Evolutionary conservation across 2,329 filamentous ascomycete genomes (phyloP).

Genomic region (Neopestalotiopsis sp.): DNA sequence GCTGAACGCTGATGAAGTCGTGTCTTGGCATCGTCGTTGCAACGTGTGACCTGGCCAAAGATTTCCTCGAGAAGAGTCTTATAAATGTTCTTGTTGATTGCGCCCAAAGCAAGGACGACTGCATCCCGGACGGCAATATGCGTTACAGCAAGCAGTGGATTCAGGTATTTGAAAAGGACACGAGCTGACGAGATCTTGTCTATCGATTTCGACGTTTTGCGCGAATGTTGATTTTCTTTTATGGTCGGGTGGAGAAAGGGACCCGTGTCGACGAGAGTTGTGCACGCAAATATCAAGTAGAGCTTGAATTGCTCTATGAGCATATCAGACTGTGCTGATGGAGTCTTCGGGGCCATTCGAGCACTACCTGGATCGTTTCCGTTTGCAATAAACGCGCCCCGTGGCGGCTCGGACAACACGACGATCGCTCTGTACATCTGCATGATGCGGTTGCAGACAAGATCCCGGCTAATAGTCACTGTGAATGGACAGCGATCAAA

Average conservation of each 20-base stretch:
- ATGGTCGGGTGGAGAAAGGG: constrained; percentile 62
- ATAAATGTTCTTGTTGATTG: constrained; percentile 94
- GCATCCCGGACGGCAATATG: constrained; percentile 85
- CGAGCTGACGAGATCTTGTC: constrained; percentile 87
- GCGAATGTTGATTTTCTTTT: constrained; percentile 73
- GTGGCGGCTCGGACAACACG: constrained; percentile 74
- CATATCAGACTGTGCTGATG: constrained; percentile 80
- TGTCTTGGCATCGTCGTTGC: constrained; percentile 86
- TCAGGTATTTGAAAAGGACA: constrained; percentile 88
- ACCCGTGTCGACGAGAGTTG: constrained; percentile 86
- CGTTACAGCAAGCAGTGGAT: constrained; percentile 82
- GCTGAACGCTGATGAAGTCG: constrained; percentile 86
- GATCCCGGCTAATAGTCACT: constrained; percentile 86
- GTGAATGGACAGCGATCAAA: constrained; percentile 92
- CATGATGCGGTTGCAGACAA: constrained; percentile 89
- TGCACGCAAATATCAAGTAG: constrained; percentile 96
- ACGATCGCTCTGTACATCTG: constrained; percentile 91
- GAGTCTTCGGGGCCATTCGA: constrained; percentile 58
- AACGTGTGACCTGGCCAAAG: constrained; percentile 83
- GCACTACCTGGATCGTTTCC: constrained; percentile 64
- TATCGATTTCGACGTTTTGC: constrained; percentile 78
- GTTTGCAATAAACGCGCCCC: constrained; percentile 63
- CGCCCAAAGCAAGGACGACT: constrained; percentile 89
- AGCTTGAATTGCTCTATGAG: constrained; percentile 98
- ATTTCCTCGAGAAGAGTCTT: constrained; percentile 88